These are phyloP conservation scores for Candida sanyiensis DNA, from an alignment of 805 yeast genomes.

Conservation along the genomic window DNA sequence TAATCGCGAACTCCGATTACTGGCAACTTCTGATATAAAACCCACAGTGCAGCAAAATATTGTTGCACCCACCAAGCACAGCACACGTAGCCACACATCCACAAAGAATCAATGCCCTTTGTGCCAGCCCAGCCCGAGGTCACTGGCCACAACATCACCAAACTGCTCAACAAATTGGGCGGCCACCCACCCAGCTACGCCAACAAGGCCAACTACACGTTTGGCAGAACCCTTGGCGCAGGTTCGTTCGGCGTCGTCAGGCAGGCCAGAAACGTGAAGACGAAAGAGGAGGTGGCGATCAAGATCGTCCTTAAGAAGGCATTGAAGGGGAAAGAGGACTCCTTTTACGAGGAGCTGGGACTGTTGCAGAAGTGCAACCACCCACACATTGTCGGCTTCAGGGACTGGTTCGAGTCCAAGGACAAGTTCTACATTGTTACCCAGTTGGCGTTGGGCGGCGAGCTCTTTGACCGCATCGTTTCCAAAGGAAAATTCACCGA, in stretches of 20 bases:
- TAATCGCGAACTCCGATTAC: no score
- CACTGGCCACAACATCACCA: slow-evolving; percentile 31
- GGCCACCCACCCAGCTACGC: slow-evolving; percentile 71
- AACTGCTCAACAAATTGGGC: slow-evolving; percentile 46
- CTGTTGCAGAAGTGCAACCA: slow-evolving; percentile 65
- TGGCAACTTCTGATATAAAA: no score
- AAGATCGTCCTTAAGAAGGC: slow-evolving; percentile 86
- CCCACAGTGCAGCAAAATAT: no score
- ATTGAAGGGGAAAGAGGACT: slow-evolving; percentile 68
- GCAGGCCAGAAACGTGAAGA: slow-evolving; percentile 50
- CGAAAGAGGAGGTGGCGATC: slow-evolving; percentile 75
- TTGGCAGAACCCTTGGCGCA: slow-evolving; percentile 85
- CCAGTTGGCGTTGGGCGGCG: slow-evolving; percentile 95
- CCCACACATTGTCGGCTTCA: slow-evolving; percentile 82
- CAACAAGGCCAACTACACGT: slow-evolving; percentile 64
- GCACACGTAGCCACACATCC: neutral
- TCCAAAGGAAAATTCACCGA: slow-evolving; percentile 82
- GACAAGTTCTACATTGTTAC: slow-evolving; percentile 93
- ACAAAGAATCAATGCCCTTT: slow-evolving; percentile 11
- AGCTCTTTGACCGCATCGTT: slow-evolving; percentile 81
- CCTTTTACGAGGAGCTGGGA: slow-evolving; percentile 72
- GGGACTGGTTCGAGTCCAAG: slow-evolving; percentile 89
- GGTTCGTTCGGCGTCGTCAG: slow-evolving; percentile 94
- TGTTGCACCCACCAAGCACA: neutral
- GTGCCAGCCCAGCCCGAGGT: slow-evolving; percentile 11